Evolutionary conservation across 371 early-diverging fungal species (phyloP), one percentile per base, ranked within the genome.

Genomic region (Sporodiniella umbellata): DNA sequence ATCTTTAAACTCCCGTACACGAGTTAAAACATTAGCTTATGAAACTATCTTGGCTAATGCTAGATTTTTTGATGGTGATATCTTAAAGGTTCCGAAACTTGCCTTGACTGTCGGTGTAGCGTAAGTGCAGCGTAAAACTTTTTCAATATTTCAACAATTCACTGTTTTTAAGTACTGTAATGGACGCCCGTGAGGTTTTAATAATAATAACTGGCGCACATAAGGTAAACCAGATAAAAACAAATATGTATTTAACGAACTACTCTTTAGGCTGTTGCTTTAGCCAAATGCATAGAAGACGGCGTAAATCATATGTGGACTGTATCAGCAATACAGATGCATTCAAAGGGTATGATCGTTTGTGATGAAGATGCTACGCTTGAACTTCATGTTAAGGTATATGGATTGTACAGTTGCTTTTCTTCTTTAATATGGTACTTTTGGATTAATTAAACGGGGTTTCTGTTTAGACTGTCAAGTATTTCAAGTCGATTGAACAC

Each of bases 241-340:
- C 11, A 11, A 33, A 15, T 4, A 23, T 26, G n/a, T 15, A 21
- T 25, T 17, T 25, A 19, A 23, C 12, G 23, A 23, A 17, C 35
- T 33, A n/a, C 33, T 24, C 2, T 8, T 11, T 40, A 90, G 62
- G 83, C 86, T 51, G 64, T 88, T 42, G 89, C 89, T 4, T 64
- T 89, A 54, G 85, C 88, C 48, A 89, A 89, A 68, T 90, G 90
- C 64, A 88, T 92, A 44, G 92, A 92, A 64, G 89, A 87, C 52
- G 80, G 80, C 8, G 86, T 90, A 48, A 90, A 90, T 68, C 90
- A 89, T 68, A 90, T 90, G 90, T 92, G 90, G 90, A 92, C 92
- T 3, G 88, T 92, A 38, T 89, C 90, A 4, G 90, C 89, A 18
- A 86, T 92, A 45, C 92, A 92, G 62, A 68, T 87, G 53, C 92